Evolutionary conservation across 345 rosid genomes (phyloP).

Genomic region (Populus nigra): DNA sequence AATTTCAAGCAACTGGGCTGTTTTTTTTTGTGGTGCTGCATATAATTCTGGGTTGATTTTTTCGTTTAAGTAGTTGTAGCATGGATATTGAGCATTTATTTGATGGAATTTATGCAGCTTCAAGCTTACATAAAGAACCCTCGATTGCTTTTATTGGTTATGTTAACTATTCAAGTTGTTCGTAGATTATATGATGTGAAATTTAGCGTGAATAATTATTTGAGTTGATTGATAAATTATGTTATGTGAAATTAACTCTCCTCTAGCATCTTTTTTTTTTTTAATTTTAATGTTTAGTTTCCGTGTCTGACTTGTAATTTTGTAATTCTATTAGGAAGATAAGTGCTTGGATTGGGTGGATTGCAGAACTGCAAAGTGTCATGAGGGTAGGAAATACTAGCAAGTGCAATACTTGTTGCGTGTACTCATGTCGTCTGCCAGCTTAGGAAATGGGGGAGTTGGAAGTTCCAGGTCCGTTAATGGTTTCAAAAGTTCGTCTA

Average conservation of each 20-base stretch:
- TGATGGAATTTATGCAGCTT: background rate
- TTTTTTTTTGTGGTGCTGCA: background rate
- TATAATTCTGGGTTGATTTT: background rate
- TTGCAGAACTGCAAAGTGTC: slow-evolving; percentile 29
- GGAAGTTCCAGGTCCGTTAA: slow-evolving; percentile 92
- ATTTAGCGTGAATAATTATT: background rate
- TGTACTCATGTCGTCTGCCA: slow-evolving; percentile 73
- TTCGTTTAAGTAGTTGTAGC: background rate
- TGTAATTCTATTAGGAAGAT: slow-evolving; percentile 44
- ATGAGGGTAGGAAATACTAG: slow-evolving; percentile 41
- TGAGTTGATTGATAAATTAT: background rate
- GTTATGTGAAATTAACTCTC: background rate
- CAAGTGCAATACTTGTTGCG: slow-evolving; percentile 21
- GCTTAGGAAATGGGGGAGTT: slow-evolving; percentile 84
- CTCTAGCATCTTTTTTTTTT: background rate
- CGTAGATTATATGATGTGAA: background rate
- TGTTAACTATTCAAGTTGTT: background rate
- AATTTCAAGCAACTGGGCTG: background rate
- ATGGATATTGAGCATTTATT: background rate
- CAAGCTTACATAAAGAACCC: background rate
- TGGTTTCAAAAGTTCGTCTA: slow-evolving; percentile 82
- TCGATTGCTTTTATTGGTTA: background rate
- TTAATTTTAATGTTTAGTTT: background rate
- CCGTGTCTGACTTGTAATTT: slow-evolving; percentile 29
- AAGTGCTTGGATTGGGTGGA: slow-evolving; percentile 42